Conservation (phyloP, 2,329 filamentous ascomycete genomes). For the Monosporascus cannonballus region DNA sequence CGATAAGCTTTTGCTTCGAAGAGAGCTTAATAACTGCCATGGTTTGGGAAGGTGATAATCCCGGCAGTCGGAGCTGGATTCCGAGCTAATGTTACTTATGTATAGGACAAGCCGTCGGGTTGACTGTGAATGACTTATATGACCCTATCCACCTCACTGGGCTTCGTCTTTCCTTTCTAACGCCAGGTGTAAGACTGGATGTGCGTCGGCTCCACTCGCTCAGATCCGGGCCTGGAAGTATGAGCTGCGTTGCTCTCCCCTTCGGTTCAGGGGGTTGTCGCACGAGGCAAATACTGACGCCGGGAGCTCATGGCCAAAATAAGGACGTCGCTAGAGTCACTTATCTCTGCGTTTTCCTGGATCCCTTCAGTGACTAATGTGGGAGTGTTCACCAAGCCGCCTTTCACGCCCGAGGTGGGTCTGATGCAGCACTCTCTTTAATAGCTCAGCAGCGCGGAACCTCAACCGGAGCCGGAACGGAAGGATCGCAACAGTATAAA, state of each 20-base stretch:
- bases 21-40: slow-evolving; percentile 31
- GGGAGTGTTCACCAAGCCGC: neutral
- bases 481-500: neutral
- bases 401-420: too few species aligned
- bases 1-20: slow-evolving; percentile 39
- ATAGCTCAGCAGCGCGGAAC: neutral
- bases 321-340: too few species aligned
- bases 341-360: neutral
- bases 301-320: too few species aligned
- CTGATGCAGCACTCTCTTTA: too few species aligned
- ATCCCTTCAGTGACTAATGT: neutral
- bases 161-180: too few species aligned
- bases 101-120: too few species aligned
- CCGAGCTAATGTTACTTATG: too few species aligned
- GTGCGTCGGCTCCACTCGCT: neutral
- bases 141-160: too few species aligned
- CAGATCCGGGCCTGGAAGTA: neutral
- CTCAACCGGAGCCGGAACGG: neutral
- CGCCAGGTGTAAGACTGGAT: too few species aligned
- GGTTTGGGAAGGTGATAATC: neutral
- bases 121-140: too few species aligned
- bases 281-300: too few species aligned
- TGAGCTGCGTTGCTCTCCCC: neutral
- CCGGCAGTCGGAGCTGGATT: neutral
- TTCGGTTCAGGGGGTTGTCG: too few species aligned